A percentile compares a stretch with the other conserved stretches of the same genome.
Conservation (phyloP, 23 red algal species). For the Cyanidium caldarium region DNA sequence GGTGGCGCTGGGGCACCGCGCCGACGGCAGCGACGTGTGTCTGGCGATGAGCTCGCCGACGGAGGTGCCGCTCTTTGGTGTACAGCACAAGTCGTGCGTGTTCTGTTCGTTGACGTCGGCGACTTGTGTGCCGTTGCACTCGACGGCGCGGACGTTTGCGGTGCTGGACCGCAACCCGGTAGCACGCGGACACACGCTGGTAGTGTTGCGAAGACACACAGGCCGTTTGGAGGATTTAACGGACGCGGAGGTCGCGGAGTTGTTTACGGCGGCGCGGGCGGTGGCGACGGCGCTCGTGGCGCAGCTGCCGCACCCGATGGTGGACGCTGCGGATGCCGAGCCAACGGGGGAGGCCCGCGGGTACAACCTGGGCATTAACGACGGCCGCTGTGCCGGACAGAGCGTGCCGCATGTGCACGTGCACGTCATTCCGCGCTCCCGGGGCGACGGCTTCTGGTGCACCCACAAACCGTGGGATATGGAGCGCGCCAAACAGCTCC, state of each 20-base stretch:
- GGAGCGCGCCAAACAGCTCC: neutral
- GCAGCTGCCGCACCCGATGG: conserved; percentile 7
- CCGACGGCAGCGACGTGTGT: neutral
- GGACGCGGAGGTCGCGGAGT: conserved; percentile 35
- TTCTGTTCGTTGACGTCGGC: neutral
- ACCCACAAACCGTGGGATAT: conserved; percentile 1
- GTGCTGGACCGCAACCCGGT: neutral
- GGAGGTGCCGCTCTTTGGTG: neutral
- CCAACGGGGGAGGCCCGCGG: neutral
- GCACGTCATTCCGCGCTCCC: conserved; percentile 47
- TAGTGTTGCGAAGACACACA: neutral
- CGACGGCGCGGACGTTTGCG: neutral
- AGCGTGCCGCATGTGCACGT: conserved; percentile 87
- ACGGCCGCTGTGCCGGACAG: conserved; percentile 39
- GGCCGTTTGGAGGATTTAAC: conserved; percentile 35
- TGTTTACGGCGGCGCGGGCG: conserved; percentile 36
- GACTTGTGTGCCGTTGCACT: neutral
- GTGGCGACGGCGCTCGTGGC: conserved; percentile 18
- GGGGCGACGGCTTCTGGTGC: conserved; percentile 26
- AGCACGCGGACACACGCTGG: neutral
- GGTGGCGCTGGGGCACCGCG: neutral
- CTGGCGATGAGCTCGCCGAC: too few relatives aligned
- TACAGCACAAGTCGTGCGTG: neutral
- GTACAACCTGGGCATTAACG: neutral
- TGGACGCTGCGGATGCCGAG: neutral